Base-by-base conservation (phyloP, 78 protist genomes). In the Monosiga brevicollis region DNA sequence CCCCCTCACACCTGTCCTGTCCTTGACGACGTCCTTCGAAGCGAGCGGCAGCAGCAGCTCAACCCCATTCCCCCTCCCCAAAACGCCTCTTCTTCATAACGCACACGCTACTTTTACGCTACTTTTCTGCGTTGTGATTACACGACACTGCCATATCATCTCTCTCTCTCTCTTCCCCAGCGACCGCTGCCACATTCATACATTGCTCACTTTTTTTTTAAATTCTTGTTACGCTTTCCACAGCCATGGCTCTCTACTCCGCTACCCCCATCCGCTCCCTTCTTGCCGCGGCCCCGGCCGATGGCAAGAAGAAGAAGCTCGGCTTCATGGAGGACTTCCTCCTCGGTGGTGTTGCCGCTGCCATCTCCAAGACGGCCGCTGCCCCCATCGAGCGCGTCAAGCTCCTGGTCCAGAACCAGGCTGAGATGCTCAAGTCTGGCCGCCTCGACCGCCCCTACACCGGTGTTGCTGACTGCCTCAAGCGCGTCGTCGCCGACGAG, bases 301-400 rank as follows among this genome's bases (percentile, higher is more conserved):
- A 15, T 15, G n/a, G n/a, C n/a, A n/a, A n/a, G n/a, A 49, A 49
- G 62, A 49, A 49, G 62, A 49, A 49, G 62, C 62, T 49, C 62
- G 62, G 73, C 49, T 91, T 87, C 79, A 40, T 82, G 26, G 73
- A 55, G 77, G 92, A 89, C 40, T 87, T 89, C 83, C 80, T 85
- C 86, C 72, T 86, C 49, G 91, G 96, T 36, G 98, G 97, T 84
- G 90, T 89, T 10, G 88, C 97, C 0, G 98, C 89, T 79, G 98
- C 92, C 78, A 74, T 94, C 86, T 88, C 97, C 41, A 97, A 97
- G 95, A 96, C 98, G 55, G 79, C 78, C 73, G 92, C 92, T 0
- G 98, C 99, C 36, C 98, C 99, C 80, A 92, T 97, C 76, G 98
- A 97, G 93, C 96, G 99, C 71, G 97, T 94, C 75, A 97, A 96